A percentile compares a stretch with the other conserved stretches of the same genome.
These are phyloP conservation scores for Seiridium cupressi DNA, from an alignment of 2,329 filamentous ascomycete species.

Conservation along the genomic window DNA sequence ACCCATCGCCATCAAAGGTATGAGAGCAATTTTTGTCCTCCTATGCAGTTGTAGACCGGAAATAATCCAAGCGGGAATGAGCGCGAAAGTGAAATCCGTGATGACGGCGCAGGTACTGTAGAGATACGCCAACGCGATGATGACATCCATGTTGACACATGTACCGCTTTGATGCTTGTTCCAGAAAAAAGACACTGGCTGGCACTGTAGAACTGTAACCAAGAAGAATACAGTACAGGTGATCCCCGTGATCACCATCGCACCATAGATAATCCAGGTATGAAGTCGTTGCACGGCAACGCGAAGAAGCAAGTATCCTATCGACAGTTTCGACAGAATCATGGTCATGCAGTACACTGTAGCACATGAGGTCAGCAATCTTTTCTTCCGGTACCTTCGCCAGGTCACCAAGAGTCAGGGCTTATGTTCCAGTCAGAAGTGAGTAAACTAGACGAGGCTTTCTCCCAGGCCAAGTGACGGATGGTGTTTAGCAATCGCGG, in stretches of 20 bases:
- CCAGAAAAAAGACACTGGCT: conserved; percentile 18
- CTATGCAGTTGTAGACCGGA: conserved; percentile 45
- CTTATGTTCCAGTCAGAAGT: too few species aligned
- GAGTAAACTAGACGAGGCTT: too few species aligned
- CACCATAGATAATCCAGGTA: conserved; percentile 16
- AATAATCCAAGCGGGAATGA: conserved; percentile 46
- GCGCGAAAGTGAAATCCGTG: conserved; percentile 49
- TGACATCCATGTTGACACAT: conserved; percentile 28
- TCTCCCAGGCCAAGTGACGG: too few species aligned
- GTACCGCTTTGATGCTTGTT: conserved; percentile 13
- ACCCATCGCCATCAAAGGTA: conserved; percentile 46
- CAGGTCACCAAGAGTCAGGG: too few species aligned
- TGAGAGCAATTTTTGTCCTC: conserved; percentile 43
- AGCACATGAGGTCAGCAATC: too few species aligned
- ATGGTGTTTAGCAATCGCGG: too few species aligned
- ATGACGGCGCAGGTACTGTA: conserved; percentile 40
- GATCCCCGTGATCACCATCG: conserved; percentile 13
- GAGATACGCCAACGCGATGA: conserved; percentile 42
- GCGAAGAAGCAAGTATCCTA: conserved; percentile 17
- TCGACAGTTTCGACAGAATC: conserved; percentile 17
- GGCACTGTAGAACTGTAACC: conserved; percentile 17
- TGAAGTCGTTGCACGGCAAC: conserved; percentile 14
- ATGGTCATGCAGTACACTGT: conserved; percentile 14
- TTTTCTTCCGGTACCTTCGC: too few species aligned
- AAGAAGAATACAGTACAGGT: conserved; percentile 17